Percentiles rank a stretch among this genome's conserved stretches.
Conservation (phyloP, 768 basidiomycete genomes). For the Leucocoprinus birnbaumii region DNA sequence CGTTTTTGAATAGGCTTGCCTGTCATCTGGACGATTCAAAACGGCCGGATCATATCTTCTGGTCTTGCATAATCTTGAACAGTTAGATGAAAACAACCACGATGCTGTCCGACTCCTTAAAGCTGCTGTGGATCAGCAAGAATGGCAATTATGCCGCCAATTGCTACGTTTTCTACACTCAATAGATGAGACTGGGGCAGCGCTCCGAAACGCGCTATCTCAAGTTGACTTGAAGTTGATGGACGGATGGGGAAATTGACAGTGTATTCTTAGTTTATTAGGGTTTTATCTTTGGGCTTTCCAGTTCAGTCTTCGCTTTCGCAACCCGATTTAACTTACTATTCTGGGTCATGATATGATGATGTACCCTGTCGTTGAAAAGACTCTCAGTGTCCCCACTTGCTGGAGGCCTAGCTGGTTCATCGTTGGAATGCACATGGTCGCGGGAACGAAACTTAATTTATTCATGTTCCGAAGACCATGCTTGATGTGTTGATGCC, state of each 20-base stretch:
- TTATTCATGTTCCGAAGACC: background rate
- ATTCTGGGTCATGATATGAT: too few species aligned
- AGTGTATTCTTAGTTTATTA: background rate
- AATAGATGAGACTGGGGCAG: constrained; percentile 82
- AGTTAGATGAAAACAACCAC: constrained; percentile 72
- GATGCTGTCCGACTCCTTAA: constrained; percentile 82
- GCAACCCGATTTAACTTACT: too few species aligned
- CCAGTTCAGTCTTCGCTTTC: background rate
- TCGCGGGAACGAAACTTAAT: background rate
- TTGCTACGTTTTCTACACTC: constrained; percentile 90
- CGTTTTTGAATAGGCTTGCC: constrained; percentile 55
- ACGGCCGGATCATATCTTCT: constrained; percentile 92
- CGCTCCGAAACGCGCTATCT: constrained; percentile 58
- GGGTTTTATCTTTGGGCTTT: background rate
- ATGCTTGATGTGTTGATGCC: too few species aligned
- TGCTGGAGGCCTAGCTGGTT: too few species aligned
- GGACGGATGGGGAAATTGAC: constrained; percentile 6
- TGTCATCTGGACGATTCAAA: constrained; percentile 67
- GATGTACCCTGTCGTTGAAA: too few species aligned
- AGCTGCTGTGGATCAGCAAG: constrained; percentile 70
- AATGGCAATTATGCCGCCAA: constrained; percentile 91
- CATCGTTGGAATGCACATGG: background rate
- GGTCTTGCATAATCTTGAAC: constrained; percentile 91
- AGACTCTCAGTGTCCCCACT: too few species aligned
- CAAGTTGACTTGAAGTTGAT: constrained; percentile 27